phyloP scores from a whole-genome alignment of 371 early-diverging fungal species.

The Choanephora cucurbitarum region DNA sequence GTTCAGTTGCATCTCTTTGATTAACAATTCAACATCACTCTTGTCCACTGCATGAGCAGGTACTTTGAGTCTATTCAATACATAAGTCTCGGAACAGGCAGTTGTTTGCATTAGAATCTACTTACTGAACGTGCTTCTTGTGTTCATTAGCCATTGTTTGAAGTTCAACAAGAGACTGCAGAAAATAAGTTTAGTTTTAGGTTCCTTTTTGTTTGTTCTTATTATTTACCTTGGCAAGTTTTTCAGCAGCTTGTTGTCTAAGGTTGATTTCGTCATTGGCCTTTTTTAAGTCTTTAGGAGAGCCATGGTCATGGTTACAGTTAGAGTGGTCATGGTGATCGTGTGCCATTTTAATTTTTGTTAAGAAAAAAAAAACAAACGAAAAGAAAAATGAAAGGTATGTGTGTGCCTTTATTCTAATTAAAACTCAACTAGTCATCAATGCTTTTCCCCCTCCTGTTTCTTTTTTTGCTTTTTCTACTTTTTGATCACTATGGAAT shows the following conservation, averaged over 20 bases:
- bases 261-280: constrained; percentile 12
- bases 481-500: constrained; percentile 5
- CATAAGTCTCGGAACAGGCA: too few relatives aligned
- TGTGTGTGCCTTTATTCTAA: too few relatives aligned
- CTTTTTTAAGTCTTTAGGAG: constrained; percentile 8
- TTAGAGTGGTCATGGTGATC: constrained; percentile 32
- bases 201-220: too few relatives aligned
- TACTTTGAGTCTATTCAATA: not conserved
- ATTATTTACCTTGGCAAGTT: constrained; percentile 22
- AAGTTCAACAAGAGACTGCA: constrained; percentile 15
- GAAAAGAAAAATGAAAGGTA: constrained; percentile 1
- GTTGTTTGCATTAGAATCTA: too few relatives aligned
- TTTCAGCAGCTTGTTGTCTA: constrained; percentile 25
- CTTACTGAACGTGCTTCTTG: constrained; percentile 22
- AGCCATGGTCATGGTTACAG: constrained; percentile 26
- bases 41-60: not conserved
- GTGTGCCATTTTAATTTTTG: constrained; percentile 25
- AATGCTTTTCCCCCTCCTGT: too few relatives aligned
- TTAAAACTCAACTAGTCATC: too few relatives aligned
- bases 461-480: not conserved
- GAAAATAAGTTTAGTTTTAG: too few relatives aligned
- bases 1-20: constrained; percentile 45
- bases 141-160: constrained; percentile 21
- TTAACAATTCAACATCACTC: constrained; percentile 26
- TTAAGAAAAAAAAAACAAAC: not conserved